These are phyloP conservation scores for Podospora pseudopauciseta DNA, from an alignment of 495 filamentous ascomycete genomes.

Conservation along the genomic window DNA sequence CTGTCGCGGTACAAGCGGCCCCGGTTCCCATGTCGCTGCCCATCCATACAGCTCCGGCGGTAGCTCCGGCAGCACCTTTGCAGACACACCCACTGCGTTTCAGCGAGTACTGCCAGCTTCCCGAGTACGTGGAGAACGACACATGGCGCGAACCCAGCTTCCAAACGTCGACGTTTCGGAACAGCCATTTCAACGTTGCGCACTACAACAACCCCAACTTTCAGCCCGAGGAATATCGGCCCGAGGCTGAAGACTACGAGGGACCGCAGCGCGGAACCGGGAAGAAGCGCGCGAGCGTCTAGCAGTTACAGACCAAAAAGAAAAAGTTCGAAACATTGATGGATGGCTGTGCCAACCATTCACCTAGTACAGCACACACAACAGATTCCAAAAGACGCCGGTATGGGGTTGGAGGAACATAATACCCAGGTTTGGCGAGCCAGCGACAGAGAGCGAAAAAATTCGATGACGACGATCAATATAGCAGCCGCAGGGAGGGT, in stretches of 20 bases:
- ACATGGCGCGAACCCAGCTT: conserved; percentile 46
- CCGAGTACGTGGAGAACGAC: conserved; percentile 37
- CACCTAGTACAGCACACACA: neutral
- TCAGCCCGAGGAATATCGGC: conserved; percentile 64
- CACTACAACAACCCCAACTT: conserved; percentile 85
- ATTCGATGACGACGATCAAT: neutral
- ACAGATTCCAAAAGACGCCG: neutral
- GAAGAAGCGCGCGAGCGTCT: conserved; percentile 41
- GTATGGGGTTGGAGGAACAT: conserved; percentile 10
- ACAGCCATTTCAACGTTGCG: conserved; percentile 73
- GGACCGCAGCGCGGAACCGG: conserved; percentile 24
- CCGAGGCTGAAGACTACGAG: conserved; percentile 40
- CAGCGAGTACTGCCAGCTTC: conserved; percentile 45
- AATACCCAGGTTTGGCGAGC: conserved; percentile 4
- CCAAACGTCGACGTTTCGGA: conserved; percentile 54
- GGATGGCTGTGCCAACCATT: conserved; percentile 16
- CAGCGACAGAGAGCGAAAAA: neutral
- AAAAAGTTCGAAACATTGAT: neutral
- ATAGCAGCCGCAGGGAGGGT: neutral
- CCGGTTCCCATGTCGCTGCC: conserved; percentile 30
- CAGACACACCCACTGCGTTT: conserved; percentile 41
- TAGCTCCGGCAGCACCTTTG: conserved; percentile 26
- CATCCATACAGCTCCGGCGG: neutral
- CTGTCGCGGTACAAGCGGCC: conserved; percentile 17
- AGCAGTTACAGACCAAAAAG: conserved; percentile 8